Conservation (phyloP, 768 basidiomycete genomes). For the Lanmaoa rubissima region DNA sequence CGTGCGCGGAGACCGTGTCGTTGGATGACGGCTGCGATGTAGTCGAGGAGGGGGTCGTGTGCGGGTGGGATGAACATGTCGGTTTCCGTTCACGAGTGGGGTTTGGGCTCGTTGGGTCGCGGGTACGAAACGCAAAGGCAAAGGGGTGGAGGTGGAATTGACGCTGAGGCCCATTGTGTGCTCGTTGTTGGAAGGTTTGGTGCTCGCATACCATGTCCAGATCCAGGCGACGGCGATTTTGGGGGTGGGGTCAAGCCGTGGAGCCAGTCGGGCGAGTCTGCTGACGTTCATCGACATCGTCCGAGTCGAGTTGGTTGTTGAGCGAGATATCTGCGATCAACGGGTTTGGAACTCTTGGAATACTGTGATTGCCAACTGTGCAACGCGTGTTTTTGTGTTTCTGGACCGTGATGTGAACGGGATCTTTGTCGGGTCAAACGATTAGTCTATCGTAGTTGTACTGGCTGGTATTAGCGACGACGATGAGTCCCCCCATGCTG, state of each 20-base stretch:
- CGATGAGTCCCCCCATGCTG: too few relatives aligned
- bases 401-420: too few relatives aligned
- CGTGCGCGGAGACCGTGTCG: slow-evolving; percentile 61
- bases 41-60: slow-evolving; percentile 70
- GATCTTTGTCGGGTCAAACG: too few relatives aligned
- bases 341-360: too few relatives aligned
- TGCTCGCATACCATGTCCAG: slow-evolving; percentile 14
- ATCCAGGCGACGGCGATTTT: not conserved
- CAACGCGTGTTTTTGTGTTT: too few relatives aligned
- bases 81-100: not conserved
- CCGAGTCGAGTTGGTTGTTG: too few relatives aligned
- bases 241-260: not conserved
- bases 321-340: too few relatives aligned
- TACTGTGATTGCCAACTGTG: too few relatives aligned
- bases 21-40: slow-evolving; percentile 62
- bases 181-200: slow-evolving; percentile 20
- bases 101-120: not conserved
- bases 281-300: slow-evolving; percentile 13
- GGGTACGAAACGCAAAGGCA: not conserved
- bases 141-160: slow-evolving; percentile 1
- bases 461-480: too few relatives aligned
- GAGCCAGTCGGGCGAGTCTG: not conserved
- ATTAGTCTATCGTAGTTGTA: too few relatives aligned
- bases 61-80: slow-evolving; percentile 65
- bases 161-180: slow-evolving; percentile 17